Conservation (phyloP, 495 filamentous ascomycete species). For the Letharia lupina region DNA sequence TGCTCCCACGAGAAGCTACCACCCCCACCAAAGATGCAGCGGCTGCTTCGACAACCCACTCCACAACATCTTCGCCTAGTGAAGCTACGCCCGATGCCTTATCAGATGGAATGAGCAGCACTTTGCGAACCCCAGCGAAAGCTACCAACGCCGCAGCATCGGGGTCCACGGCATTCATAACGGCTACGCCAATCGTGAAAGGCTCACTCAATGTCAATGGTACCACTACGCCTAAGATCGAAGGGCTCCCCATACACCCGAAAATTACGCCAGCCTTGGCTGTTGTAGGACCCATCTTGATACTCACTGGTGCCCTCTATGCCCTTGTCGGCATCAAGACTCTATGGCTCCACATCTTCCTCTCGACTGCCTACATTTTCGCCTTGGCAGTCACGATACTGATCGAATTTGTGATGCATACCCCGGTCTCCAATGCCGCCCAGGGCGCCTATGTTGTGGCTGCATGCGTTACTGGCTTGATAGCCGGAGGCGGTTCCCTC, state of each 20-base stretch:
- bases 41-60: conserved; percentile 9
- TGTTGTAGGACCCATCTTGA: conserved; percentile 67
- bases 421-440: conserved; percentile 63
- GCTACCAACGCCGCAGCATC: conserved; percentile 8
- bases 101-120: conserved; percentile 4
- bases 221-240: conserved; percentile 18
- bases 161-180: conserved; percentile 3
- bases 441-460: conserved; percentile 89
- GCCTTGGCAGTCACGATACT: conserved; percentile 71
- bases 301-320: conserved; percentile 59
- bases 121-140: background rate
- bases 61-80: conserved; percentile 1
- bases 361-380: conserved; percentile 67
- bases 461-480: conserved; percentile 60
- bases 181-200: conserved; percentile 17
- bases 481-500: conserved; percentile 67
- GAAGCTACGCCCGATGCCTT: conserved; percentile 5
- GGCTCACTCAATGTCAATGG: conserved; percentile 17
- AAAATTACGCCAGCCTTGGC: conserved; percentile 69
- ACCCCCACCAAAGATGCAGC: conserved; percentile 9
- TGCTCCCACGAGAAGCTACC: conserved; percentile 18
- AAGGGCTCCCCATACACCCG: conserved; percentile 62
- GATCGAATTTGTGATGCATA: conserved; percentile 84
- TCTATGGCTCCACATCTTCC: conserved; percentile 71
- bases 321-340: conserved; percentile 78